Evolutionary conservation across 208 protist genomes (phyloP).

Genomic region (Crithidia bombi): DNA sequence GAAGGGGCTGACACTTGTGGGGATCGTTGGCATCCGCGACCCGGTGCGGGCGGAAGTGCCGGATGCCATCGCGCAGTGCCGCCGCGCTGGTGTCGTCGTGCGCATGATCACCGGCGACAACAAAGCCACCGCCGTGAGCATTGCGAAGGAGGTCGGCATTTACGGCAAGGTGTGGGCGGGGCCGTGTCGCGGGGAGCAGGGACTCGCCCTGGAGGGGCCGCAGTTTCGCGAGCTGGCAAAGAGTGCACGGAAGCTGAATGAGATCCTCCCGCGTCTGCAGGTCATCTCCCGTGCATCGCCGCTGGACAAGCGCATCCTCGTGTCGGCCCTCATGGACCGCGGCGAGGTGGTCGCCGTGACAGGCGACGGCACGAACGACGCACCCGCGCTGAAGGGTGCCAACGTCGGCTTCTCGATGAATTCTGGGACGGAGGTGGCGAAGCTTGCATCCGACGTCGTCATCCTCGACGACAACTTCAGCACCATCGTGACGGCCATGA

Average conservation of each 20-base stretch:
- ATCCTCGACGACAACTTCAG: constrained; percentile 98
- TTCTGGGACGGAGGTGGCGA: constrained; percentile 93
- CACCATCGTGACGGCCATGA: constrained; percentile 96
- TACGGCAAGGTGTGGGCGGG: constrained; percentile 32
- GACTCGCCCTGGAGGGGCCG: constrained; percentile 84
- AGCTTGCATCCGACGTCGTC: constrained; percentile 95
- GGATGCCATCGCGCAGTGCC: constrained; percentile 85
- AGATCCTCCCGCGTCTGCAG: constrained; percentile 70
- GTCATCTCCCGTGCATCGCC: constrained; percentile 96
- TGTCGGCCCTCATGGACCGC: constrained; percentile 67
- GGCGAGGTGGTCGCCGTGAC: constrained; percentile 95
- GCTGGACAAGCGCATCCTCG: constrained; percentile 91
- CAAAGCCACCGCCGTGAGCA: constrained; percentile 91
- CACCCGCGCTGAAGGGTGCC: constrained; percentile 98
- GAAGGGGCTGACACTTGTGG: constrained; percentile 54
- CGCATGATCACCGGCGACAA: constrained; percentile 97
- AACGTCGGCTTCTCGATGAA: constrained; percentile 98
- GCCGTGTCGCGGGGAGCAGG: constrained; percentile 27
- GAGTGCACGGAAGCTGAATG: constrained; percentile 54
- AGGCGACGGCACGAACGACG: constrained; percentile 96
- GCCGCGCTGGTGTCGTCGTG: constrained; percentile 93
- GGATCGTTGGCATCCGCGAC: constrained; percentile 93
- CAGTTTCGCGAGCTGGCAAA: constrained; percentile 86
- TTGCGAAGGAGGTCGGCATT: constrained; percentile 69
- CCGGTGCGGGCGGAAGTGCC: constrained; percentile 93